Conservation (phyloP, 2,329 filamentous ascomycete species). For the Clarireedia homoeocarpa region DNA sequence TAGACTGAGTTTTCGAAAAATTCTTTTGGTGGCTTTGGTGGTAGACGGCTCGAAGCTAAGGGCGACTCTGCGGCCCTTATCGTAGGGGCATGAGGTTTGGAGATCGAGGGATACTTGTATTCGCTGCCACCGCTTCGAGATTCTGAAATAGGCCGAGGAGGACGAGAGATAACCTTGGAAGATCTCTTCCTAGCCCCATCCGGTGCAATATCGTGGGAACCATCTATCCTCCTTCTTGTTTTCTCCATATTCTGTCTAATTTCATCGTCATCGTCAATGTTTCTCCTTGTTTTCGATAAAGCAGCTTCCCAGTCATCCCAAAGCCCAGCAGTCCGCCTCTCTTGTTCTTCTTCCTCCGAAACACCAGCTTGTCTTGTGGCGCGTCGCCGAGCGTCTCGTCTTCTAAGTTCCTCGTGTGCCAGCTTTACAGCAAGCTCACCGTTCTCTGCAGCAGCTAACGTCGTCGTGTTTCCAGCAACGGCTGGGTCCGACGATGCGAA, state of each 20-base stretch:
- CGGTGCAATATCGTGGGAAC: constrained; percentile 20
- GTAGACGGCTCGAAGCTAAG: constrained; percentile 11
- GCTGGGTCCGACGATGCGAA: constrained; percentile 51
- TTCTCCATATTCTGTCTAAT: constrained; percentile 45
- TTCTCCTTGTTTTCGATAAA: constrained; percentile 28
- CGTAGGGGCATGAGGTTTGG: constrained; percentile 43
- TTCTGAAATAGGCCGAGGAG: constrained; percentile 15
- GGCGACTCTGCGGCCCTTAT: constrained; percentile 7
- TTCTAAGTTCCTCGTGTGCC: constrained; percentile 62
- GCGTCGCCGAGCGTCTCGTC: constrained; percentile 55
- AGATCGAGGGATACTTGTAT: constrained; percentile 52
- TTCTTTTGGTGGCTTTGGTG: constrained; percentile 27
- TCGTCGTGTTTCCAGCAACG: constrained; percentile 46
- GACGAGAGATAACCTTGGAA: constrained; percentile 17
- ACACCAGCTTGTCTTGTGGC: constrained; percentile 50
- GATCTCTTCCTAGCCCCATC: constrained; percentile 23
- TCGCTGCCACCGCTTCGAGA: constrained; percentile 19
- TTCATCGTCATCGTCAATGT: constrained; percentile 34
- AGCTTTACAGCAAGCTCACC: constrained; percentile 69
- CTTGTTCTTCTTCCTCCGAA: constrained; percentile 48
- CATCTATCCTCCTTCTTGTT: constrained; percentile 35
- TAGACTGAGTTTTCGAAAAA: constrained; percentile 6
- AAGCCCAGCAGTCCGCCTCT: constrained; percentile 43
- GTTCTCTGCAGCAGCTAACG: constrained; percentile 64
- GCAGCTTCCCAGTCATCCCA: constrained; percentile 46